Evolutionary conservation across 768 basidiomycete genomes (phyloP).

Genomic region (Sarcomyxa edulis): DNA sequence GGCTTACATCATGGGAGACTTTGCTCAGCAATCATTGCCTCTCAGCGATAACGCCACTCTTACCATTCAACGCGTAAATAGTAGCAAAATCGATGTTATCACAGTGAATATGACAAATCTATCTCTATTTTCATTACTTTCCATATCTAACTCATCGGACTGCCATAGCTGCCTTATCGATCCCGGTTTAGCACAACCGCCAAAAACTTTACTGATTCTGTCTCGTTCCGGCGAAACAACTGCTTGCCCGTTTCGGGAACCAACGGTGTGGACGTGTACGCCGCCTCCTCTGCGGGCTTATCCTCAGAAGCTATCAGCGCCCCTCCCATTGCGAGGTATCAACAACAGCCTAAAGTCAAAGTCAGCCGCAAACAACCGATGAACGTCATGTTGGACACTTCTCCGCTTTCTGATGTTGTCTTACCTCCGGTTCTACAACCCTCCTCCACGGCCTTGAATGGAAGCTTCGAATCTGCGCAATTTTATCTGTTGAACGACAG

Average conservation of each 20-base stretch:
- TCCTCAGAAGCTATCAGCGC: too few species aligned
- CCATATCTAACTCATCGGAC: slow-evolving; percentile 2
- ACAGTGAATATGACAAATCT: slow-evolving; percentile 27
- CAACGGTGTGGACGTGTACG: slow-evolving; percentile 42
- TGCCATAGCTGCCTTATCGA: slow-evolving; percentile 47
- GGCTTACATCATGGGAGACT: slow-evolving; percentile 47
- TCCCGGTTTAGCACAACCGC: slow-evolving; percentile 44
- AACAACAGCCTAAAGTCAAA: slow-evolving; percentile 31
- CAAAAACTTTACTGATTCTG: slow-evolving; percentile 42
- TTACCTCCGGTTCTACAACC: slow-evolving; percentile 37
- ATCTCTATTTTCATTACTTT: background rate
- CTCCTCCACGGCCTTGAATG: slow-evolving; percentile 28
- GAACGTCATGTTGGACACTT: slow-evolving; percentile 44
- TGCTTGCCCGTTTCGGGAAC: slow-evolving; percentile 43
- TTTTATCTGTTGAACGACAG: slow-evolving; percentile 51
- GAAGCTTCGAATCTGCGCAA: slow-evolving; percentile 46
- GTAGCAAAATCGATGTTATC: slow-evolving; percentile 33
- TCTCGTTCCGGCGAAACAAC: slow-evolving; percentile 46
- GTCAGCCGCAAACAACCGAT: slow-evolving; percentile 32
- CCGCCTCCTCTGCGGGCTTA: slow-evolving; percentile 7
- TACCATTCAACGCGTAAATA: slow-evolving; percentile 38
- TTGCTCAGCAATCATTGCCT: slow-evolving; percentile 51
- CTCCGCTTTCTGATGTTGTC: slow-evolving; percentile 36
- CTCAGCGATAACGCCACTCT: slow-evolving; percentile 42
- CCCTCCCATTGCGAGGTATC: slow-evolving; percentile 27